These are phyloP conservation scores for Sporothrix pseudoabietina DNA, from an alignment of 2,329 filamentous ascomycete genomes.

Conservation along the genomic window DNA sequence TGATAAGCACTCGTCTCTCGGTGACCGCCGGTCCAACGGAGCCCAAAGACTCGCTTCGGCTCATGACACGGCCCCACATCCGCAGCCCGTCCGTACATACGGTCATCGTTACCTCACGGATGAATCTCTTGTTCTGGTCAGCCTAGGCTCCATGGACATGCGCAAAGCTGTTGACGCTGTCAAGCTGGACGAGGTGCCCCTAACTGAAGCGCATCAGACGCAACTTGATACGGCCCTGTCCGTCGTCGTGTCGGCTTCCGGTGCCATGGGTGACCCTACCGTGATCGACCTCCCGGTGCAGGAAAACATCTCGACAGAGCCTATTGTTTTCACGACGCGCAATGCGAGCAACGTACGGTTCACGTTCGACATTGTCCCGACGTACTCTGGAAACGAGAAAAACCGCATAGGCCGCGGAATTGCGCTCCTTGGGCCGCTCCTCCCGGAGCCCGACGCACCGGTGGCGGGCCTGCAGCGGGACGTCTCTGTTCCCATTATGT, in stretches of 20 bases:
- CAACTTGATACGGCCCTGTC: constrained; percentile 94
- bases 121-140: constrained; percentile 87
- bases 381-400: constrained; percentile 87
- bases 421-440: constrained; percentile 82
- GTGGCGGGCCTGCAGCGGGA: constrained; percentile 93
- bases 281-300: constrained; percentile 92
- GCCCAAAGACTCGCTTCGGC: constrained; percentile 51
- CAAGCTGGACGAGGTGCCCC: constrained; percentile 81
- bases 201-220: constrained; percentile 85
- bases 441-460: constrained; percentile 77
- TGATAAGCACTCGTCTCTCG: constrained; percentile 60
- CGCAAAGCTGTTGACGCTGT: constrained; percentile 80
- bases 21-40: constrained; percentile 58
- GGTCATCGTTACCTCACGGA: constrained; percentile 92
- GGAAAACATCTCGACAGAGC: constrained; percentile 90
- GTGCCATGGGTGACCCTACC: constrained; percentile 82
- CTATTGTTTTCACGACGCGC: constrained; percentile 81
- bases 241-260: constrained; percentile 82
- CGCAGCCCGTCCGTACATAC: constrained; percentile 87
- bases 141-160: constrained; percentile 91
- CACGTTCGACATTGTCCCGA: constrained; percentile 92
- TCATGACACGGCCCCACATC: constrained; percentile 6
- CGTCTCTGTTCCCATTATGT: constrained; percentile 86
- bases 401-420: constrained; percentile 87
- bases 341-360: constrained; percentile 83